Conservation (phyloP, 768 basidiomycete genomes). For the Paxillus involutus region DNA sequence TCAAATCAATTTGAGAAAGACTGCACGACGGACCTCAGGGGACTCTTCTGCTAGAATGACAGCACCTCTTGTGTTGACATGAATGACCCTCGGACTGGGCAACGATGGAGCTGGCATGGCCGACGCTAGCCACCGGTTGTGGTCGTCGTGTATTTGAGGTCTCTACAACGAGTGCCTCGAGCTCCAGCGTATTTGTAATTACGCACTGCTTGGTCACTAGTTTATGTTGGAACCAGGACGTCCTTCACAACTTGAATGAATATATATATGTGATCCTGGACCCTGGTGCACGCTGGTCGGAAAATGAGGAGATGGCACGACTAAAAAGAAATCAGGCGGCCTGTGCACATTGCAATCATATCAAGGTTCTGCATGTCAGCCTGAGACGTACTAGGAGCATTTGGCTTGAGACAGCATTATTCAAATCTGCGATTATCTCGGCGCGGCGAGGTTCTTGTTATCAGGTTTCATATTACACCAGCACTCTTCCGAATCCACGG, state of each 20-base stretch:
- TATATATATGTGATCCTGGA: neutral
- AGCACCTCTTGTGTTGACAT: conserved; percentile 93
- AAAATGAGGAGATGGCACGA: conserved; percentile 6
- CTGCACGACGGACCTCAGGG: conserved; percentile 66
- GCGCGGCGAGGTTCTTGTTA: neutral
- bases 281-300: neutral
- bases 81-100: conserved; percentile 83
- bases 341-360: neutral
- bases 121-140: conserved; percentile 10
- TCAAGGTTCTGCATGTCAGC: conserved; percentile 1
- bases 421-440: neutral
- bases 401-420: conserved; percentile 1
- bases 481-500: neutral
- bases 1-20: conserved; percentile 3
- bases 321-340: conserved; percentile 1
- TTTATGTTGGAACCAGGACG: neutral
- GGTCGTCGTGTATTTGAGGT: conserved; percentile 15
- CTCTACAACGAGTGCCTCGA: conserved; percentile 5
- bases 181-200: conserved; percentile 15
- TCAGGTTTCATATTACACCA: neutral
- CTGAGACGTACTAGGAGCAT: neutral
- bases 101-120: conserved; percentile 58
- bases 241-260: neutral
- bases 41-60: conserved; percentile 93
- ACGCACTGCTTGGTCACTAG: neutral